Conservation (phyloP, 2,329 filamentous ascomycete genomes). For the Domatiomyces catenatus region DNA sequence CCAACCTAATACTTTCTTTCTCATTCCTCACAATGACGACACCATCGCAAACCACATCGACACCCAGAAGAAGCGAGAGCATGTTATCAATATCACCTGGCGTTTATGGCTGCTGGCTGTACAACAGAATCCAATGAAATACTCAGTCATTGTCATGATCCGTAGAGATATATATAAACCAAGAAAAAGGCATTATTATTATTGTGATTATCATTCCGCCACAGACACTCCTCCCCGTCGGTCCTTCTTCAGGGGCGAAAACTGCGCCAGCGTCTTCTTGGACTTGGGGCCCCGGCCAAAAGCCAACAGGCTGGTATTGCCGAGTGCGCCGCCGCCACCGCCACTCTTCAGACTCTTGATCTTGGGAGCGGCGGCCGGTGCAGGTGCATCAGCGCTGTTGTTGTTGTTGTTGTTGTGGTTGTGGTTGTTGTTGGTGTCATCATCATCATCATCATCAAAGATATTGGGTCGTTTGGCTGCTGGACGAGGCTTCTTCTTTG, state of each 20-base stretch:
- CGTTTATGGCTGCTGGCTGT: no score
- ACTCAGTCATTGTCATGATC: no score
- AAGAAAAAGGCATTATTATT: no score
- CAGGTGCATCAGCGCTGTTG: neutral
- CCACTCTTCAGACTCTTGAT: conserved; percentile 18
- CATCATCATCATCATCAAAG: conserved; percentile 57
- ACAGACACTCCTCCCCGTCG: conserved; percentile 26
- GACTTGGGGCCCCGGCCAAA: conserved; percentile 9
- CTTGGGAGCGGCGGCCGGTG: conserved; percentile 14
- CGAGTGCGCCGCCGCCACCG: conserved; percentile 13
- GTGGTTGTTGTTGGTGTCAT: conserved; percentile 23
- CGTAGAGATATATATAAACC: no score
- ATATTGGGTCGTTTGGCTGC: conserved; percentile 47
- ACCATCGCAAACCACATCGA: no score
- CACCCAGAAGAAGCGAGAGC: no score
- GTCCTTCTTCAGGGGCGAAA: conserved; percentile 60
- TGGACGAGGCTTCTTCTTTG: conserved; percentile 54
- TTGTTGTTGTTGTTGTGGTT: neutral
- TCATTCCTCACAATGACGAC: no score
- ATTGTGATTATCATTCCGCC: neutral
- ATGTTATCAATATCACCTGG: no score
- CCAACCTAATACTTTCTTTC: no score
- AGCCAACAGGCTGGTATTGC: conserved; percentile 14
- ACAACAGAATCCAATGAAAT: no score
- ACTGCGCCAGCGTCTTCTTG: conserved; percentile 35